Evolutionary conservation across 73 alveolate species (phyloP), one percentile per base, ranked within the genome.

Genomic region (Stentor coeruleus): DNA sequence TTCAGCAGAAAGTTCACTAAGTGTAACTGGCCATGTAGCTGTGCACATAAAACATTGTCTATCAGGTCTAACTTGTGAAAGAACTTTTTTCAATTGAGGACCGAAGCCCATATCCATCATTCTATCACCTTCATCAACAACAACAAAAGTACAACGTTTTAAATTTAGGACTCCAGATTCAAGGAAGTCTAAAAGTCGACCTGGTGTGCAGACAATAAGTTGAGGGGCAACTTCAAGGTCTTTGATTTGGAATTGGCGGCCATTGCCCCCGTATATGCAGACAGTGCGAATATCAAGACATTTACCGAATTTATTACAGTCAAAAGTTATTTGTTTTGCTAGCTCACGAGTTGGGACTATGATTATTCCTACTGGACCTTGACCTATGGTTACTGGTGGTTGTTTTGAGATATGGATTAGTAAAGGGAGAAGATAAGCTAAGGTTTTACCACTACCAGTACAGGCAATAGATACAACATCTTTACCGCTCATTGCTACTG

Each of bases 91-190:
- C 28, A 97, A 94, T 90, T 97, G 97, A 3, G 99, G 99, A 76
- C 95, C 99, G 87, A 97, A 97, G 3, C 99, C 99, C 95, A 96
- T 87, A 89, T 97, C 99, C 73, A 97, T 87, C 99, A 97, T 97
- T 92, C 99, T 88, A 86, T 97, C 99, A 55, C 99, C 99, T 93
- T 97, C 99, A 91, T 97, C 99, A 11, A 97, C 91, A 35, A 97
- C 99, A 11, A 97, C 97, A 87, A 92, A 95, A 41, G 99, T 93
- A 38, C 92, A 92, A 87, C 99, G 93, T 82, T 91, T 90, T 75
- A 97, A 92, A 84, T 96, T 96, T 30, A 98, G 93, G 2, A 96
- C 89, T 82, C 95, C 90, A 84, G 91, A 88, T 82, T 95, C 85
- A 2, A 94, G 91, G 59, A 97, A 95, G 83, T 97, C 99, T 37